These are phyloP conservation scores for Gnetum montanum DNA, from an alignment of 75 land plant species.

Conservation along the genomic window DNA sequence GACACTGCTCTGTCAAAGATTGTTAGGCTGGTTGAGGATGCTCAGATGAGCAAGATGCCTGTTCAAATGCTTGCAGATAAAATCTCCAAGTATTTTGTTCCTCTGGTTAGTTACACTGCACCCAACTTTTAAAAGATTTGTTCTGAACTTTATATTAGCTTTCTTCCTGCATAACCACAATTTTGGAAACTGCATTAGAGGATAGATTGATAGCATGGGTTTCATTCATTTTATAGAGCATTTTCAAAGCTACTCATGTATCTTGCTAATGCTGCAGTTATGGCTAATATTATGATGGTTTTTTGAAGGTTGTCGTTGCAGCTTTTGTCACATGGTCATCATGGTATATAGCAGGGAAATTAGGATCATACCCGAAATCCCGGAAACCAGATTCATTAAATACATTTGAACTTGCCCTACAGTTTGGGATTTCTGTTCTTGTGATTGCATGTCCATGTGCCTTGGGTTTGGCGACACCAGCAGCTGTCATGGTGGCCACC, in stretches of 20 bases:
- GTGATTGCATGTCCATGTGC: conserved; percentile 35
- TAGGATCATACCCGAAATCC: conserved; percentile 14
- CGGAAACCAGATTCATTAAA: conserved; percentile 26
- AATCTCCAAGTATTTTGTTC: conserved; percentile 29
- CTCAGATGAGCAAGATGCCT: conserved; percentile 32
- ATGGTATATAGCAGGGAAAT: conserved; percentile 17
- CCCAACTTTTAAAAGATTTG: neutral
- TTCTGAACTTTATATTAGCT: neutral
- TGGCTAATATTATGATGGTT: neutral
- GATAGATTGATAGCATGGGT: neutral
- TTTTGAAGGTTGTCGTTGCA: conserved; percentile 18
- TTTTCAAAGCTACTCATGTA: too few relatives aligned
- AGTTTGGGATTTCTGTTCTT: conserved; percentile 24
- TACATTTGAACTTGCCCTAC: conserved; percentile 26
- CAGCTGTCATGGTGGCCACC: conserved; percentile 34
- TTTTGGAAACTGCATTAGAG: neutral
- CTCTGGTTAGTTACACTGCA: conserved; percentile 16
- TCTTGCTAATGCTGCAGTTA: too few relatives aligned
- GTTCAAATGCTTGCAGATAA: conserved; percentile 29
- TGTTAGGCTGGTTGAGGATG: conserved; percentile 26
- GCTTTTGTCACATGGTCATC: conserved; percentile 18
- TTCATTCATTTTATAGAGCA: too few relatives aligned
- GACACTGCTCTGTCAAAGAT: conserved; percentile 31
- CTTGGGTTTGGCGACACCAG: conserved; percentile 27
- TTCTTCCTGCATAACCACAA: neutral